These are phyloP conservation scores for Penicillium sp. DNA, from an alignment of 2,329 filamentous ascomycete genomes.

Conservation along the genomic window DNA sequence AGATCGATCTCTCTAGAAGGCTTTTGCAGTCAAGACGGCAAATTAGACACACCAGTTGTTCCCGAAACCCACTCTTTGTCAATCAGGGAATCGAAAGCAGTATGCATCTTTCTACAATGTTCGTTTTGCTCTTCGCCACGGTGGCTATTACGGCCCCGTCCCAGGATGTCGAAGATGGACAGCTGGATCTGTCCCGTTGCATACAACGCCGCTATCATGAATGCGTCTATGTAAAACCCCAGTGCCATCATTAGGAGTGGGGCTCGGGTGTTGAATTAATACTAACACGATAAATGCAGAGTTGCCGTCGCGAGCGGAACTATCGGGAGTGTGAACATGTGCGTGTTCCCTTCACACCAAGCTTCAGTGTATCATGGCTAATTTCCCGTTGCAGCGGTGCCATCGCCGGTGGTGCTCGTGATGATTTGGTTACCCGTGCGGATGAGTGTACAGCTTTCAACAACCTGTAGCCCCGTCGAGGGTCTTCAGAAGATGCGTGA, in stretches of 20 bases:
- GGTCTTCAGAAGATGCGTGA: neutral
- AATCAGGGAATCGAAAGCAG: neutral
- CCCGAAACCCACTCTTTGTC: neutral
- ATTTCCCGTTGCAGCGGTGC: neutral
- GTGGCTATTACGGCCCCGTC: conserved; percentile 7
- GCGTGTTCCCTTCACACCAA: neutral
- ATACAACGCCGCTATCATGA: neutral
- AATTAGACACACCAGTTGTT: neutral
- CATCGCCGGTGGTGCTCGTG: neutral
- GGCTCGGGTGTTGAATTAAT: neutral
- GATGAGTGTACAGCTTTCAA: conserved; percentile 1
- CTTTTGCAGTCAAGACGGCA: neutral
- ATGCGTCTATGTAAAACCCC: conserved; percentile 2
- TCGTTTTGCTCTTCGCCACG: conserved; percentile 6
- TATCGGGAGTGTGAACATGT: neutral
- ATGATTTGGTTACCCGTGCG: neutral
- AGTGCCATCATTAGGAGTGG: neutral
- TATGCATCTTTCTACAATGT: conserved; percentile 5
- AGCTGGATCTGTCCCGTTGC: neutral
- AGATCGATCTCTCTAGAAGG: neutral
- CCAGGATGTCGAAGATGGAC: neutral
- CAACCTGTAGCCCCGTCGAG: neutral
- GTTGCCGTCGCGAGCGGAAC: neutral
- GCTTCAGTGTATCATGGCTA: neutral
- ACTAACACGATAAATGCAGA: neutral